Evolutionary conservation across 768 basidiomycete species (phyloP).

Genomic region (Auriscalpium orientale): DNA sequence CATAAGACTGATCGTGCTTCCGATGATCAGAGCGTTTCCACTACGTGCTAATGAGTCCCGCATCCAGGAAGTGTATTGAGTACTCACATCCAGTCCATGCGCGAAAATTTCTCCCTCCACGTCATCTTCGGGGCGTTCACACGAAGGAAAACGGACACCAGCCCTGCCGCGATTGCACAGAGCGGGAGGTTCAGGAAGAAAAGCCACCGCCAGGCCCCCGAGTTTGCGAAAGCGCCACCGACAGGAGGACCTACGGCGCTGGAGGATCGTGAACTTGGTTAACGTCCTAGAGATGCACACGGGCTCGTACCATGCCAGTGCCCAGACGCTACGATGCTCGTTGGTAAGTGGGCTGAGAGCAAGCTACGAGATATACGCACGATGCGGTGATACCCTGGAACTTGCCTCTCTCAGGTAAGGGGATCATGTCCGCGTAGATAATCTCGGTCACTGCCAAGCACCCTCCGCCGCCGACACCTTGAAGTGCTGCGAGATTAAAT

Average conservation of each 20-base stretch:
- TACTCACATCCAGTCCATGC: not conserved
- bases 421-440: constrained; percentile 30
- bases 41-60: not conserved
- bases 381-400: constrained; percentile 21
- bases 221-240: not conserved
- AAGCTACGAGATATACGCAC: not conserved
- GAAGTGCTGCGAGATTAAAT: constrained; percentile 16
- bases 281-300: no score
- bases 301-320: not conserved
- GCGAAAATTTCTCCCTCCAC: not conserved
- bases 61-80: no score
- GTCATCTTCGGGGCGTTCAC: not conserved
- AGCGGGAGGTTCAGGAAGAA: not conserved
- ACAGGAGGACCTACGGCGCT: not conserved
- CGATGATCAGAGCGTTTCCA: constrained; percentile 20
- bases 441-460: constrained; percentile 24
- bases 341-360: constrained; percentile 1
- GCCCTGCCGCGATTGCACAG: not conserved
- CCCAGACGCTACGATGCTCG: not conserved
- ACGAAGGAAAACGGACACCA: not conserved
- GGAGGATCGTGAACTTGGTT: no score
- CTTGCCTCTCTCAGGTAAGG: constrained; percentile 29
- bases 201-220: not conserved
- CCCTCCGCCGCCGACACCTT: constrained; percentile 27
- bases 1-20: constrained; percentile 13